Evolutionary conservation across 768 basidiomycete species (phyloP).

Genomic region (Pholiota molesta): DNA sequence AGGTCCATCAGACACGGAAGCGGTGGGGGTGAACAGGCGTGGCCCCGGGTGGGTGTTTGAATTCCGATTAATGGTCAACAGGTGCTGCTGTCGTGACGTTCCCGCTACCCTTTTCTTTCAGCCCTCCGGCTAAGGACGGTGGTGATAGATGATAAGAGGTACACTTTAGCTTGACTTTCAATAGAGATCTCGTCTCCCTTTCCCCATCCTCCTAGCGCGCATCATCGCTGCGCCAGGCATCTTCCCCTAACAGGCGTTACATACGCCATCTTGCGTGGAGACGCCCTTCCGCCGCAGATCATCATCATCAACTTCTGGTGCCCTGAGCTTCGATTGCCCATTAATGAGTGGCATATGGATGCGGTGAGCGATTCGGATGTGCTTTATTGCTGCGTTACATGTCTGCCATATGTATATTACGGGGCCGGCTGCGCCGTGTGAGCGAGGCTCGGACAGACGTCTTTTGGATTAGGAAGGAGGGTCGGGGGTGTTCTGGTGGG

Average conservation of each 20-base stretch:
- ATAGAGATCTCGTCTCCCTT: neutral
- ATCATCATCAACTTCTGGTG: slow-evolving; percentile 28
- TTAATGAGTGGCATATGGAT: slow-evolving; percentile 25
- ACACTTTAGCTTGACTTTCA: neutral
- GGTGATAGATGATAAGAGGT: neutral
- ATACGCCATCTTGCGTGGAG: neutral
- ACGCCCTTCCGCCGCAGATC: slow-evolving; percentile 39
- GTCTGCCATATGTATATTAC: slow-evolving; percentile 11
- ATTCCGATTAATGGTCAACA: no score
- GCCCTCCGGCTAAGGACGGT: no score
- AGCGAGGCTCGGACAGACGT: neutral
- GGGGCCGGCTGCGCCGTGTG: neutral
- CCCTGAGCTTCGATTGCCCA: slow-evolving; percentile 35
- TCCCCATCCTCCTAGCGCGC: no score
- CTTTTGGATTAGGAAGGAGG: neutral
- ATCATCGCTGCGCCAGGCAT: no score
- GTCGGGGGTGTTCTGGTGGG: neutral
- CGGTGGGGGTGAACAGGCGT: no score
- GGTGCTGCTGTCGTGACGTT: no score
- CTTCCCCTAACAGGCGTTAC: neutral
- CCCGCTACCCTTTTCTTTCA: no score
- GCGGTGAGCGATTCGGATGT: slow-evolving; percentile 10
- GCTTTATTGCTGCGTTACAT: slow-evolving; percentile 19
- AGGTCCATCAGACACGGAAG: no score
- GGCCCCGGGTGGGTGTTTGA: no score